Evolutionary conservation across 83 land plant genomes (phyloP).

Genomic region (Larix sibirica): DNA sequence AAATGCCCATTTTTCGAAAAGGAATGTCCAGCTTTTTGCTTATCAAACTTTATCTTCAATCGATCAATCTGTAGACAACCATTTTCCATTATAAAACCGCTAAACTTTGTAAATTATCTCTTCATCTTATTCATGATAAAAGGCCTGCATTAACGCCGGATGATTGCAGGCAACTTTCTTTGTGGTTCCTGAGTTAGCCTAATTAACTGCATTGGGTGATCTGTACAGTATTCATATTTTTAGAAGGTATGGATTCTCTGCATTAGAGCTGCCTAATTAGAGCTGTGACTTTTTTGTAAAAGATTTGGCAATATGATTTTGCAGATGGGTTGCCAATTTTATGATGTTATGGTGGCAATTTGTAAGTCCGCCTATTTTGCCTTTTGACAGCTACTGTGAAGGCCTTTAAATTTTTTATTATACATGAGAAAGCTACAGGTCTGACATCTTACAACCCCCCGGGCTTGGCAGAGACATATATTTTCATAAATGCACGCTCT

Average conservation of each 20-base stretch:
- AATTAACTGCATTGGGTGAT: background rate
- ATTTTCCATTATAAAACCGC: too few relatives aligned
- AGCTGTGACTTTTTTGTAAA: background rate
- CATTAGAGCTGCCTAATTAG: background rate
- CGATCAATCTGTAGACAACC: too few relatives aligned
- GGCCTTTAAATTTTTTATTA: background rate
- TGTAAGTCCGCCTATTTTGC: slow-evolving; percentile 9
- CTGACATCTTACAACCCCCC: slow-evolving; percentile 6
- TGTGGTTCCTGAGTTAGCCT: background rate
- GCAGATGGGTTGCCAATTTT: too few relatives aligned
- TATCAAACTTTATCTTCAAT: too few relatives aligned
- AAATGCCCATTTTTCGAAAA: too few relatives aligned
- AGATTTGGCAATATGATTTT: too few relatives aligned
- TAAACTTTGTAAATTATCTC: too few relatives aligned
- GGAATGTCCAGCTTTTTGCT: too few relatives aligned
- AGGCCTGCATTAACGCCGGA: too few relatives aligned
- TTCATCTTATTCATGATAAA: too few relatives aligned
- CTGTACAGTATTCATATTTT: background rate
- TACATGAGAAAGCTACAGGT: background rate
- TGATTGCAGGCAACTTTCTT: background rate
- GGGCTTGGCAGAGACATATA: background rate
- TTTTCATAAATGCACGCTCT: background rate
- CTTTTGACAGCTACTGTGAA: background rate
- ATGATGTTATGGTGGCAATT: background rate
- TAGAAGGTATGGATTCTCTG: slow-evolving; percentile 2